These are phyloP conservation scores for Lactifluus piperatus DNA, from an alignment of 768 basidiomycete species.

Conservation along the genomic window DNA sequence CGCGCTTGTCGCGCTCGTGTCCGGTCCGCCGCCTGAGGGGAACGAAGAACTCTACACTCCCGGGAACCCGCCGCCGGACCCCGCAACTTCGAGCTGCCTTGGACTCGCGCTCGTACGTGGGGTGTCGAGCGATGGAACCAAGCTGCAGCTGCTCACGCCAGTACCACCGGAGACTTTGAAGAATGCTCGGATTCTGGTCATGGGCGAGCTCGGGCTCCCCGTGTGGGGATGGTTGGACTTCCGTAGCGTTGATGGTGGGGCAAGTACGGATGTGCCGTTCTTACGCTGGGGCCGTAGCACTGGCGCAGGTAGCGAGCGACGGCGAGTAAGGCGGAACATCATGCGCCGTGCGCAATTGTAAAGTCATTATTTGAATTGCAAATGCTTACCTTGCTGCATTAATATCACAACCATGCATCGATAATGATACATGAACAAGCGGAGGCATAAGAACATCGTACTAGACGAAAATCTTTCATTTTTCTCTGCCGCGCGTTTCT, in stretches of 20 bases:
- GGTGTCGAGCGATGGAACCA: conserved; percentile 11
- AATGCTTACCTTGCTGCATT: background rate
- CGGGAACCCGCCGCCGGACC: conserved; percentile 43
- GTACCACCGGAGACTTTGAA: conserved; percentile 43
- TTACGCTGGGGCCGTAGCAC: conserved; percentile 67
- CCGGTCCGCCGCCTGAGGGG: conserved; percentile 7
- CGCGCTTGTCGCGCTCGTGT: conserved; percentile 68
- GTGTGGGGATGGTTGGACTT: conserved; percentile 84
- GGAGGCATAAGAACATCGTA: background rate
- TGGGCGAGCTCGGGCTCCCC: conserved; percentile 84
- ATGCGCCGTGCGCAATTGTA: conserved; percentile 76
- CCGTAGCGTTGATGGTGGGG: conserved; percentile 35
- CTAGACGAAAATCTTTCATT: too few species aligned
- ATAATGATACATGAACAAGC: conserved; percentile 8
- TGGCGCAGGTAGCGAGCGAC: conserved; percentile 63
- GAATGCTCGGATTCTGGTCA: conserved; percentile 48
- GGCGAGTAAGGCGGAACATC: conserved; percentile 74
- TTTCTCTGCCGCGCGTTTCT: too few species aligned
- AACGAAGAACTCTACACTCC: conserved; percentile 48
- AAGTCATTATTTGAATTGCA: background rate
- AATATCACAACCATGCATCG: background rate
- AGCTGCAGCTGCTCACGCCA: conserved; percentile 78
- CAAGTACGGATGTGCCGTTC: conserved; percentile 57
- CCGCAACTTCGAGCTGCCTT: conserved; percentile 51
- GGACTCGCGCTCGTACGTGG: conserved; percentile 76